These are phyloP conservation scores for Pseudogymnoascus sp. DNA, from an alignment of 2,329 filamentous ascomycete genomes.

Conservation along the genomic window DNA sequence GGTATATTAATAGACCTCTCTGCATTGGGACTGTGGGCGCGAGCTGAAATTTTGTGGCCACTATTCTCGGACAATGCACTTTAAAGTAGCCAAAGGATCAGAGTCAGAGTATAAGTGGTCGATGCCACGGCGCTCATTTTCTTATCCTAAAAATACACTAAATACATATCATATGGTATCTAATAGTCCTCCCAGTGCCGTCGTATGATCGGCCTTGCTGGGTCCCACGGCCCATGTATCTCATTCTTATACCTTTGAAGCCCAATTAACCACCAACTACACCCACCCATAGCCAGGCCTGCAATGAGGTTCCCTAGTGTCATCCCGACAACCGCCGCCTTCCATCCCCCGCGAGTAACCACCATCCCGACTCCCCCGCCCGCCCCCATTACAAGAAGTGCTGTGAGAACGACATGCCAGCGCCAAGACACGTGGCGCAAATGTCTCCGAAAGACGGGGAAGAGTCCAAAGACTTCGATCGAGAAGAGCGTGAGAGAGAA, in stretches of 20 bases:
- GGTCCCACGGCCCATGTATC: conserved; percentile 96
- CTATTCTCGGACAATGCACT: background rate
- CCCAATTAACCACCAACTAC: conserved; percentile 96
- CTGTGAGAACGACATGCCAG: conserved; percentile 70
- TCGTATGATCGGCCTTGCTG: conserved; percentile 78
- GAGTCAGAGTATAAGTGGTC: background rate
- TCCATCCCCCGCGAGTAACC: conserved; percentile 42
- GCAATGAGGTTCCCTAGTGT: conserved; percentile 67
- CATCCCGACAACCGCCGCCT: conserved; percentile 59
- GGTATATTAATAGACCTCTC: background rate
- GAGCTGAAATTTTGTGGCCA: background rate
- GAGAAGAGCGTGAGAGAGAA: conserved; percentile 93
- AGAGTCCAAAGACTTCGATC: conserved; percentile 94
- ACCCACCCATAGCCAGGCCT: conserved; percentile 77
- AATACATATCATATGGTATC: conserved; percentile 1
- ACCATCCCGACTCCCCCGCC: conserved; percentile 67
- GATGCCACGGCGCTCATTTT: background rate
- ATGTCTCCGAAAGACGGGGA: conserved; percentile 93
- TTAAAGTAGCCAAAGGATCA: background rate
- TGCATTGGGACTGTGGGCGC: background rate
- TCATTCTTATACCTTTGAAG: conserved; percentile 99
- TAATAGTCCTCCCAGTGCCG: conserved; percentile 35
- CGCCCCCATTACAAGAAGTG: conserved; percentile 67
- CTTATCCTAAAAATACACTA: conserved; percentile 4
- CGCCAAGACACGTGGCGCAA: conserved; percentile 73